Evolutionary conservation across 768 basidiomycete genomes (phyloP).

Genomic region (Mycena epipterygia): DNA sequence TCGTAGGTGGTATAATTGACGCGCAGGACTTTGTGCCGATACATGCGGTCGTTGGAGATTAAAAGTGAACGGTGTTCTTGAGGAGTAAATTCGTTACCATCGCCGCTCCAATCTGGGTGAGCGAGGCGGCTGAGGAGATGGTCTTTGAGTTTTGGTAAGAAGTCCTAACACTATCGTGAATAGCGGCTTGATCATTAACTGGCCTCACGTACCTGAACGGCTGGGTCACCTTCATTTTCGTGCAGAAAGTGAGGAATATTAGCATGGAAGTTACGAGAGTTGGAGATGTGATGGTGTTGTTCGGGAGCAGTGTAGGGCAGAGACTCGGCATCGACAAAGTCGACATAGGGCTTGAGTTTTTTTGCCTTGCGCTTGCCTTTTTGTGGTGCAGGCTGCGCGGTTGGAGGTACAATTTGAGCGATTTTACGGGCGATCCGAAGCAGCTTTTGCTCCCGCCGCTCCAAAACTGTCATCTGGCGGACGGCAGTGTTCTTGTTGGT

Average conservation of each 20-base stretch:
- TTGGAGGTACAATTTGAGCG: not conserved
- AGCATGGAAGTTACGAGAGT: conserved; percentile 1
- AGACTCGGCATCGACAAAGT: conserved; percentile 8
- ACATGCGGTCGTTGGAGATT: conserved; percentile 44
- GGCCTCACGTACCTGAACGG: not conserved
- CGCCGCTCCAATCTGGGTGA: conserved; percentile 29
- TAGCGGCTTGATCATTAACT: not conserved
- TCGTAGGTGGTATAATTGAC: conserved; percentile 61
- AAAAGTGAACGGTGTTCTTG: conserved; percentile 29
- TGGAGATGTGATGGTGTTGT: conserved; percentile 27
- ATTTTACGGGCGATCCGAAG: not conserved
- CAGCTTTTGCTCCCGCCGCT: conserved; percentile 25
- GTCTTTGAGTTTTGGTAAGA: conserved; percentile 44
- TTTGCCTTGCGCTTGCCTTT: not conserved
- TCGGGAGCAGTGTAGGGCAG: conserved; percentile 21
- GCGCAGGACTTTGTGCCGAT: conserved; percentile 45
- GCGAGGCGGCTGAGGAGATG: conserved; percentile 45
- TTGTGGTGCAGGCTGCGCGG: not conserved
- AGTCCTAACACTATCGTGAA: conserved; percentile 33
- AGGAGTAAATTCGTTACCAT: conserved; percentile 32
- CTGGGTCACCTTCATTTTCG: not conserved
- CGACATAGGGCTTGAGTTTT: not conserved
- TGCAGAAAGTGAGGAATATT: not conserved
- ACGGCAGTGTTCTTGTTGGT: conserved; percentile 43
- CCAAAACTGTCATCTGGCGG: conserved; percentile 40